These are phyloP conservation scores for Umbelopsis sp. DNA, from an alignment of 371 early-diverging fungal genomes.

Conservation along the genomic window DNA sequence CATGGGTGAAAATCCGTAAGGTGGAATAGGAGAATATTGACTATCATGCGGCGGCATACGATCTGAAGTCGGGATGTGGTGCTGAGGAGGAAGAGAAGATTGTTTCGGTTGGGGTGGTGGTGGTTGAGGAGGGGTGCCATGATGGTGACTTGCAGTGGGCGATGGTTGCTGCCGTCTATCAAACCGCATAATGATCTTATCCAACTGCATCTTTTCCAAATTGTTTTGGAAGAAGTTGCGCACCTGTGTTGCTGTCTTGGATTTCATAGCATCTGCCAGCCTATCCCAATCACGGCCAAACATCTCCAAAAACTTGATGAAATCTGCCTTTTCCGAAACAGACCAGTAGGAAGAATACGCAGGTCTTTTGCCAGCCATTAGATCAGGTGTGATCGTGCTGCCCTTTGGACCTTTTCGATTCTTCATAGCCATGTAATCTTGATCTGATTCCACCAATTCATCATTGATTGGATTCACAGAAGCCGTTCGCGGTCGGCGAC, in stretches of 20 bases:
- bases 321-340: conserved; percentile 75
- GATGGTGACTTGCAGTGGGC: neutral
- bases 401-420: neutral
- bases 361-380: conserved; percentile 46
- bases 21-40: neutral
- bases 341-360: conserved; percentile 89
- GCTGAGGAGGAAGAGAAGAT: neutral
- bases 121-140: conserved; percentile 20
- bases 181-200: conserved; percentile 50
- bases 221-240: conserved; percentile 82
- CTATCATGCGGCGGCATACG: conserved; percentile 11
- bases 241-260: conserved; percentile 84
- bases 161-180: conserved; percentile 26
- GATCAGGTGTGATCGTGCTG: conserved; percentile 29
- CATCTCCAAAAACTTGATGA: conserved; percentile 58
- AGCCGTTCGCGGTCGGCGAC: conserved; percentile 6
- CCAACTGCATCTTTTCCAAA: conserved; percentile 67
- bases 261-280: conserved; percentile 70
- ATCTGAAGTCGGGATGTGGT: conserved; percentile 16
- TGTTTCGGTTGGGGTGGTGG: conserved; percentile 1
- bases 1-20: neutral
- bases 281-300: conserved; percentile 82
- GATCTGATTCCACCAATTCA: conserved; percentile 1
- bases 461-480: neutral
- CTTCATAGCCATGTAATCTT: neutral